Evolutionary conservation across 768 basidiomycete genomes (phyloP).

Genomic region (Suillus hirtellus): DNA sequence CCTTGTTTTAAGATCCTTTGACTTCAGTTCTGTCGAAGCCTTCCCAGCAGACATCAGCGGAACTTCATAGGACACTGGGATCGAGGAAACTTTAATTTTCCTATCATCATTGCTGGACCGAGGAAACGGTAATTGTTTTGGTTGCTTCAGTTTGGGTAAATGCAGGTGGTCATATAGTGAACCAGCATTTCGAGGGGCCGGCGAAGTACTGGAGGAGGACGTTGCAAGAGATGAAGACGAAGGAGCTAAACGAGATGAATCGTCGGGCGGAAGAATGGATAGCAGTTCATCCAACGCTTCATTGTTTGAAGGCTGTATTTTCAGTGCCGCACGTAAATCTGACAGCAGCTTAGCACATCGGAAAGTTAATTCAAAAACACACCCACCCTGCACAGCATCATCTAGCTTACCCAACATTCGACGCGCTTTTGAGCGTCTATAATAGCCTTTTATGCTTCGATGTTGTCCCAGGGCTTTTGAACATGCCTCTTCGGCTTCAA

Average conservation of each 20-base stretch:
- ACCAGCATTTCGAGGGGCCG: conserved; percentile 11
- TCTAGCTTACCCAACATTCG: conserved; percentile 56
- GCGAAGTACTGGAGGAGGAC: conserved; percentile 31
- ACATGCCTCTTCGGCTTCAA: conserved; percentile 71
- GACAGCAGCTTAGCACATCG: conserved; percentile 2
- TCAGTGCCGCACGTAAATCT: conserved; percentile 65
- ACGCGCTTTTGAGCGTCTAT: conserved; percentile 66
- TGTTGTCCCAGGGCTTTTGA: conserved; percentile 65
- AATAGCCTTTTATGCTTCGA: conserved; percentile 67
- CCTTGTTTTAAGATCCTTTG: conserved; percentile 34
- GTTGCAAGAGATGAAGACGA: conserved; percentile 24
- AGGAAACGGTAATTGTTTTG: conserved; percentile 54
- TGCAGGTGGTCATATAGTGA: conserved; percentile 33
- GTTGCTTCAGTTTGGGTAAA: conserved; percentile 40
- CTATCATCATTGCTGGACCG: conserved; percentile 51
- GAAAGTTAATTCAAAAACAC: too few species aligned
- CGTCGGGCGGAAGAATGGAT: conserved; percentile 34
- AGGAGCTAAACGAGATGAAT: conserved; percentile 13
- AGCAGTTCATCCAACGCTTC: conserved; percentile 62
- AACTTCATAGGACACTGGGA: conserved; percentile 45
- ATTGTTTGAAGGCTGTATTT: conserved; percentile 60
- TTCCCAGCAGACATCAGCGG: conserved; percentile 23
- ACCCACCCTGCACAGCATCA: conserved; percentile 61
- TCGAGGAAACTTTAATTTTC: conserved; percentile 51
- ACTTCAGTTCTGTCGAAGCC: conserved; percentile 23